Percentiles rank a stretch among this genome's conserved stretches.
phyloP scores from a whole-genome alignment of 257 asterid genomes.

The Lavandula angustifolia region DNA sequence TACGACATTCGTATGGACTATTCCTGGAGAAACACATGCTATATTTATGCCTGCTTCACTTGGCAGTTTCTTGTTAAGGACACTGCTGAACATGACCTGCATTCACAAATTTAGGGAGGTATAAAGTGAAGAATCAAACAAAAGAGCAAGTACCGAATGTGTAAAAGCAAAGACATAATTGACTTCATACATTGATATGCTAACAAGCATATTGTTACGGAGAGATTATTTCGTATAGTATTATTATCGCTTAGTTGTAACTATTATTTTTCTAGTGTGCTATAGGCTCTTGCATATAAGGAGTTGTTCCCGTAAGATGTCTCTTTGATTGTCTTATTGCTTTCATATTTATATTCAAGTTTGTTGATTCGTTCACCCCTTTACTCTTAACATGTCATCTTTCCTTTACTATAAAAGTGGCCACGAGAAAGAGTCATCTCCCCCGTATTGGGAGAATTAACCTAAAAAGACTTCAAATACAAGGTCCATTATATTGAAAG shows the following conservation, averaged over 20 bases:
- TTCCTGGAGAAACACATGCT: conserved; percentile 88
- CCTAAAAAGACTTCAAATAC: neutral
- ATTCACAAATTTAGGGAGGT: conserved; percentile 30
- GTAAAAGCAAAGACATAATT: conserved; percentile 8
- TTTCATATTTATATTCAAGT: too few relatives aligned
- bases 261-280: too few relatives aligned
- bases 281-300: too few relatives aligned
- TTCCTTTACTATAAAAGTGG: neutral
- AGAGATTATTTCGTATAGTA: neutral
- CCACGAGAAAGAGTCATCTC: conserved; percentile 21
- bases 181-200: neutral
- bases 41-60: conserved; percentile 85
- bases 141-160: neutral
- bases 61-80: conserved; percentile 86
- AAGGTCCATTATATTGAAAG: conserved; percentile 19
- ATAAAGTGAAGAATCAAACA: conserved; percentile 23
- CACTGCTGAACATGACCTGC: conserved; percentile 95
- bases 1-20: conserved; percentile 96
- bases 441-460: conserved; percentile 20
- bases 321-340: too few relatives aligned
- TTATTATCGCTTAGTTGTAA: too few relatives aligned
- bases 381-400: too few relatives aligned
- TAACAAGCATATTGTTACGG: neutral
- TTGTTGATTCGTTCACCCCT: too few relatives aligned
- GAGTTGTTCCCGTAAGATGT: too few relatives aligned